Percentiles rank a stretch among this genome's conserved stretches.
These are phyloP conservation scores for Cytospora piceae DNA, from an alignment of 2,329 filamentous ascomycete genomes.

Conservation along the genomic window DNA sequence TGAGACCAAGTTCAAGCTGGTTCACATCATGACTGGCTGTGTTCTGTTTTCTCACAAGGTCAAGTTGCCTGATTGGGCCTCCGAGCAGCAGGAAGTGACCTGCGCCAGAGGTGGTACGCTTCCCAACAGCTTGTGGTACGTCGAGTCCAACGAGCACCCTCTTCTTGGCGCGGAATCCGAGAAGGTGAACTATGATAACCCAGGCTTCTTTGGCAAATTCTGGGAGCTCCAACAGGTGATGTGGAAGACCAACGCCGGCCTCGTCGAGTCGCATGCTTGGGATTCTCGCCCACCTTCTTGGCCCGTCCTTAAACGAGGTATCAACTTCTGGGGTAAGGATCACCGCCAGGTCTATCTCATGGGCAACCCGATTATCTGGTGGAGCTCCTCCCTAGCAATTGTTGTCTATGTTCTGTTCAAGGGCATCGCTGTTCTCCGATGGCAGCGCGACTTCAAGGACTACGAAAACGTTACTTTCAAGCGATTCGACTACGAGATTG, in stretches of 20 bases:
- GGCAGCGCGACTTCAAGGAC: slow-evolving; percentile 91
- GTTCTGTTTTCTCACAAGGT: slow-evolving; percentile 98
- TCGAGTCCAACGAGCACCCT: slow-evolving; percentile 89
- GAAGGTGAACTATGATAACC: slow-evolving; percentile 93
- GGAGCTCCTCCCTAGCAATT: slow-evolving; percentile 79
- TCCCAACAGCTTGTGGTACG: slow-evolving; percentile 96
- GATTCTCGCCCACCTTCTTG: slow-evolving; percentile 93
- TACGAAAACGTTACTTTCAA: slow-evolving; percentile 84
- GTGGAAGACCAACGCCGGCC: slow-evolving; percentile 97
- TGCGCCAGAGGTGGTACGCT: slow-evolving; percentile 89
- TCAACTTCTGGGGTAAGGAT: slow-evolving; percentile 98
- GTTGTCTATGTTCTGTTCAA: slow-evolving; percentile 82
- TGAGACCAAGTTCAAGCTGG: slow-evolving; percentile 92
- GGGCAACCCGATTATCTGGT: slow-evolving; percentile 95
- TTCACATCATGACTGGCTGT: slow-evolving; percentile 97
- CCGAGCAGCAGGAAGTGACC: slow-evolving; percentile 98
- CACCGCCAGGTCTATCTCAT: slow-evolving; percentile 95
- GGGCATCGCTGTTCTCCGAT: slow-evolving; percentile 82
- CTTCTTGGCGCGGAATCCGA: slow-evolving; percentile 75
- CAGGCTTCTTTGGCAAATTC: slow-evolving; percentile 97
- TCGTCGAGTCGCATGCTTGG: slow-evolving; percentile 97
- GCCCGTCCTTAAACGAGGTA: slow-evolving; percentile 89
- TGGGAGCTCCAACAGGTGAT: slow-evolving; percentile 97
- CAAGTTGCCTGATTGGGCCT: slow-evolving; percentile 97
- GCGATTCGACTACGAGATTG: slow-evolving; percentile 96